These are phyloP conservation scores for Pseudocercospora fijiensis DNA, from an alignment of 2,329 filamentous ascomycete species.

Conservation along the genomic window DNA sequence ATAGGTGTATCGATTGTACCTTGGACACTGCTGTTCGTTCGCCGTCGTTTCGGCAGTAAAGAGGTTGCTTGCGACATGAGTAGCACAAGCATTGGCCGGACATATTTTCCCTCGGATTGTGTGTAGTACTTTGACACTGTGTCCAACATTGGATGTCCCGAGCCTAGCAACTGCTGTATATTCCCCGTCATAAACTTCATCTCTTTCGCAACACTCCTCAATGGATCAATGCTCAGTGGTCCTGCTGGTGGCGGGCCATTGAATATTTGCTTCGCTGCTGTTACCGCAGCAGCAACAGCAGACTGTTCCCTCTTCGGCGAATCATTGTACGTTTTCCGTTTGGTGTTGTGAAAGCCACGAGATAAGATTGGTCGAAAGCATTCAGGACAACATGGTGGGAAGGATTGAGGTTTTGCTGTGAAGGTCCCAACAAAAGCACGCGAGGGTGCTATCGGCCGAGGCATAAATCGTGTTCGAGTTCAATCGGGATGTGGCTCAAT, in stretches of 20 bases:
- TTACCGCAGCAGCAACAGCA: constrained; percentile 73
- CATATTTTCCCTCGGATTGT: constrained; percentile 92
- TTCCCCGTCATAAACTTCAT: constrained; percentile 95
- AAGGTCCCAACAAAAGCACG: constrained; percentile 36
- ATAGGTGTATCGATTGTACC: constrained; percentile 60
- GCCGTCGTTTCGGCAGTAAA: constrained; percentile 65
- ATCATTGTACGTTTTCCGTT: constrained; percentile 35
- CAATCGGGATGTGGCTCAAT: background rate
- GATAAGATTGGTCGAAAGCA: constrained; percentile 34
- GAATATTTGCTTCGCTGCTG: constrained; percentile 67
- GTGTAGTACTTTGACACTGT: constrained; percentile 98
- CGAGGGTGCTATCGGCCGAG: constrained; percentile 34
- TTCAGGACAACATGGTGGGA: constrained; percentile 32
- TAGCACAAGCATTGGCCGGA: constrained; percentile 88
- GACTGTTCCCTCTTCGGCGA: constrained; percentile 49
- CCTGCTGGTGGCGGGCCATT: constrained; percentile 64
- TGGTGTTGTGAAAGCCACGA: constrained; percentile 32
- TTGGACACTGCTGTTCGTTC: constrained; percentile 39
- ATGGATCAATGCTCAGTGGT: constrained; percentile 77
- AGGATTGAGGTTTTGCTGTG: constrained; percentile 16
- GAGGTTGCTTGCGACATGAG: constrained; percentile 94
- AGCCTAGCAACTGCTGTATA: constrained; percentile 87
- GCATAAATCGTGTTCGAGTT: constrained; percentile 32
- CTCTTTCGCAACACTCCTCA: constrained; percentile 89
- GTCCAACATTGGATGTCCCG: constrained; percentile 89